Conservation (phyloP, 202 grass and related monocot species). For the Dendrocalamus latiflorus region DNA sequence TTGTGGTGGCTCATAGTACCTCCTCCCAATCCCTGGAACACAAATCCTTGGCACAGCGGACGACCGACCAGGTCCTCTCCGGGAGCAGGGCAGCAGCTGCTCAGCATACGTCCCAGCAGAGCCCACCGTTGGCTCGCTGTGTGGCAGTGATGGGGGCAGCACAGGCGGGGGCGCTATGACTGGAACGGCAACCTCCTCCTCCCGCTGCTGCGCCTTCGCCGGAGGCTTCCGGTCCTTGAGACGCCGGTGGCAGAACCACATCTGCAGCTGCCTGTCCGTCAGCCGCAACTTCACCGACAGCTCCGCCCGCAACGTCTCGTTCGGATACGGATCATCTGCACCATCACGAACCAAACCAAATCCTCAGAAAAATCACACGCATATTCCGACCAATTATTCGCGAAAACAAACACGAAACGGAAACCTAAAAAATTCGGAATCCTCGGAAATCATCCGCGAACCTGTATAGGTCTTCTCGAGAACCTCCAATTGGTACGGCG, state of each 20-base stretch:
- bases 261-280: constrained; percentile 90
- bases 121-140: constrained; percentile 30
- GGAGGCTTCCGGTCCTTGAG: constrained; percentile 79
- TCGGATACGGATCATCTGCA: constrained; percentile 68
- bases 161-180: constrained; percentile 35
- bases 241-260: constrained; percentile 97
- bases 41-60: constrained; percentile 38
- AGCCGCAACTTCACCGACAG: constrained; percentile 57
- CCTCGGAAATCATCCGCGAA: constrained; percentile 10
- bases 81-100: constrained; percentile 18
- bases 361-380: neutral
- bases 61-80: constrained; percentile 35
- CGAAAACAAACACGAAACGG: neutral
- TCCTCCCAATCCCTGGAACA: constrained; percentile 44
- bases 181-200: constrained; percentile 34
- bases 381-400: neutral
- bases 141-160: constrained; percentile 32
- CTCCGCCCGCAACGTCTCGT: constrained; percentile 53
- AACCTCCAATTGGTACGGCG: constrained; percentile 83
- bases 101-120: constrained; percentile 19
- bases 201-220: constrained; percentile 29
- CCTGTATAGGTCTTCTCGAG: constrained; percentile 87
- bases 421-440: neutral
- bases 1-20: constrained; percentile 50
- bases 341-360: constrained; percentile 7